Evolutionary conservation across 331 rosid genomes (phyloP).

Genomic region (Ulmus americana): DNA sequence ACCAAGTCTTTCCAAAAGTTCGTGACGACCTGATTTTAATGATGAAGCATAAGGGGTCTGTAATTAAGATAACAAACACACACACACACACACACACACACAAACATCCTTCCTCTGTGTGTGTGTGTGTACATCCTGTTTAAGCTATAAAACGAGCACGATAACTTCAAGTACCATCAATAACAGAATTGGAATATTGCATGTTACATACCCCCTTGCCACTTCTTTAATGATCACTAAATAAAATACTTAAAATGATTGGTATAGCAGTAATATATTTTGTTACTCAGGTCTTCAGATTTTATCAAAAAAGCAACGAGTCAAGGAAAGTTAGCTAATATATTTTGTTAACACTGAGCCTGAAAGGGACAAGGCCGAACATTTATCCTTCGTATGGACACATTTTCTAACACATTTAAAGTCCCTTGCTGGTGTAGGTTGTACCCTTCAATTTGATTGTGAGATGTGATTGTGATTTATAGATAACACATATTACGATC

Average conservation of each 20-base stretch:
- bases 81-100: background rate
- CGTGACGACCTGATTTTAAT: slow-evolving; percentile 62
- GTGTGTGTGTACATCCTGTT: background rate
- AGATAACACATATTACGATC: background rate
- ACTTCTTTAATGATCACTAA: background rate
- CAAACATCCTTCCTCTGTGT: background rate
- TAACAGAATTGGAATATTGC: background rate
- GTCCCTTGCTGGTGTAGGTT: background rate
- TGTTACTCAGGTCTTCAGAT: background rate
- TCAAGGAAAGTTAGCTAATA: background rate
- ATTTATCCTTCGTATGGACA: background rate
- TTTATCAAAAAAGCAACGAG: background rate
- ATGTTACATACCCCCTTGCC: background rate
- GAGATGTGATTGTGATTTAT: background rate
- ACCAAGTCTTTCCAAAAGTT: slow-evolving; percentile 57
- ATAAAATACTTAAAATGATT: background rate
- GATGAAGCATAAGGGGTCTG: slow-evolving; percentile 22
- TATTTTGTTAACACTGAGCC: background rate
- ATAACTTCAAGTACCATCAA: background rate
- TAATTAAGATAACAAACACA: background rate
- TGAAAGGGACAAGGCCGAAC: background rate
- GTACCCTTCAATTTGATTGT: background rate
- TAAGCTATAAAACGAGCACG: background rate
- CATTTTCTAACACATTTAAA: background rate
- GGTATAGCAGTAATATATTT: background rate